Base-by-base conservation (phyloP, 176 grass and related monocot genomes). In the Carex myosuroides region DNA sequence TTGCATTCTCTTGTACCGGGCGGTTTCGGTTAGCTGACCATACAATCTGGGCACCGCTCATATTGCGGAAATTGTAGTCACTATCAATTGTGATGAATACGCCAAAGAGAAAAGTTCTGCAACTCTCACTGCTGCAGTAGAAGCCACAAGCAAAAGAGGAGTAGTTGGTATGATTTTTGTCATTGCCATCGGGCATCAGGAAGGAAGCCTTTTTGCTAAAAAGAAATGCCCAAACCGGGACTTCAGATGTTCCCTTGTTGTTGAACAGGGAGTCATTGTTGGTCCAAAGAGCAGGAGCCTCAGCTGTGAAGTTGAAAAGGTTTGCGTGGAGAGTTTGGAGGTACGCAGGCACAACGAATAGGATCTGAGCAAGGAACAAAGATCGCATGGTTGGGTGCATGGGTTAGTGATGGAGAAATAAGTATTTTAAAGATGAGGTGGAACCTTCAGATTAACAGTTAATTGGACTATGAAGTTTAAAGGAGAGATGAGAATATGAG, bases 71-170 rank as follows among this genome's bases (percentile, higher is more conserved):
- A 60, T n/a, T 61, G 26, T 20, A 3, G 2, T 35, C 81, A 67
- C 0, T 41, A 84, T 0, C 39, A 73, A 5, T 14, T 4, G 6
- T 39, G 22, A 63, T 78, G 85, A 79, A 80, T 0, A 14, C 4
- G 1, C 7, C 11, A 6, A 86, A 81, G 48, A 86, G 0, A 14
- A 88, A 70, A 9, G 81, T 35, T 6, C 26, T 83, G 61, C 81
- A 90, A 0, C 14, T 63, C 72, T 79, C 85, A 50, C 74, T 26
- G 76, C 76, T 29, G 73, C 88, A 92, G 41, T 62, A 84, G 83
- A 92, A 88, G 17, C 91, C 73, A 0, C 91, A 90, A 24, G 59
- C 88, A 86, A 88, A 88, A 54, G 66, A 84, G 77, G 64, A 84
- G 21, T 80, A 58, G 7, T n/a, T 18, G 18, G 1, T 33, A 13